A percentile compares a stretch with the other conserved stretches of the same genome.
Conservation (phyloP, 2,329 filamentous ascomycete species). For the Verruconis gallopava region DNA sequence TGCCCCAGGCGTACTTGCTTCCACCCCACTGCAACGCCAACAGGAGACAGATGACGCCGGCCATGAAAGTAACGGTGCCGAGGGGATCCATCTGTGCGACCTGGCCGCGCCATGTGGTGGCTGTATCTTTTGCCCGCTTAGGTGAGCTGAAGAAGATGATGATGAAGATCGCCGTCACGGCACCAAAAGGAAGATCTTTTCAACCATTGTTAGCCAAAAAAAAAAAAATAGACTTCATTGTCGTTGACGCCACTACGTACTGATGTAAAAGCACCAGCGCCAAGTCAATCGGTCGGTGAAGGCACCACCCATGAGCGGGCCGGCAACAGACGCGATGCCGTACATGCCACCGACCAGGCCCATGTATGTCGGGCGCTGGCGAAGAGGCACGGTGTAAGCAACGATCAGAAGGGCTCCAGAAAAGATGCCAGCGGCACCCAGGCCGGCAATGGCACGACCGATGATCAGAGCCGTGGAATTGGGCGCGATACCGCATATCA, state of each 20-base stretch:
- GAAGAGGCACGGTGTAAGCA: conserved; percentile 31
- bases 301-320: conserved; percentile 35
- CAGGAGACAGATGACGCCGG: conserved; percentile 34
- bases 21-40: conserved; percentile 40
- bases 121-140: conserved; percentile 20
- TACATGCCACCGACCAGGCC: conserved; percentile 38
- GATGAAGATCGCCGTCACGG: conserved; percentile 28
- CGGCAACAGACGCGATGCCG: conserved; percentile 34
- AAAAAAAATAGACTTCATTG: no score
- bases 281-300: conserved; percentile 34
- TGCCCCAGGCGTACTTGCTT: conserved; percentile 32
- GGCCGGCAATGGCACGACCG: conserved; percentile 37
- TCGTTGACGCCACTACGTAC: no score
- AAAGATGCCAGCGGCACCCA: conserved; percentile 39
- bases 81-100: conserved; percentile 34
- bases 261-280: conserved; percentile 16
- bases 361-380: conserved; percentile 35
- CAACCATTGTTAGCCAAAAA: background rate
- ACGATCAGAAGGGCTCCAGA: conserved; percentile 36
- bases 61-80: conserved; percentile 31
- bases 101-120: conserved; percentile 24
- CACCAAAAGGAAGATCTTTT: conserved; percentile 38
- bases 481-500: conserved; percentile 38
- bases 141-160: conserved; percentile 26
- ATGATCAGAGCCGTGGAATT: conserved; percentile 37